phyloP scores from a whole-genome alignment of 1,284 basidiomycete species.

The Papiliotrema nemorosa region DNA sequence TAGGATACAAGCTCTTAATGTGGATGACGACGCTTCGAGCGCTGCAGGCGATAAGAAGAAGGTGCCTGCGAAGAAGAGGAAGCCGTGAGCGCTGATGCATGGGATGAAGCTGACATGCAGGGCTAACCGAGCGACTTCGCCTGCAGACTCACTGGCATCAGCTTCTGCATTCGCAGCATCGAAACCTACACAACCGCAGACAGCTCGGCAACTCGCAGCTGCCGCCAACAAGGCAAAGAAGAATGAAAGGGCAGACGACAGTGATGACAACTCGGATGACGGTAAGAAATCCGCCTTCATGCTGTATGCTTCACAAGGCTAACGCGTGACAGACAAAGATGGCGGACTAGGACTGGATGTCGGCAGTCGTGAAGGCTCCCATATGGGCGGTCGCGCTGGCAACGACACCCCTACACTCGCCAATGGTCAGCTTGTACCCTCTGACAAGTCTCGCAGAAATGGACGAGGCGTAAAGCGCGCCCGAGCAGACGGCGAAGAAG shows the following conservation, averaged over 20 bases:
- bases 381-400: slow-evolving; percentile 5
- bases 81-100: slow-evolving; percentile 20
- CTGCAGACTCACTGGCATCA: slow-evolving; percentile 43
- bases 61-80: slow-evolving; percentile 37
- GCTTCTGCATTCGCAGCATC: slow-evolving; percentile 28
- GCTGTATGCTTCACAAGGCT: slow-evolving; percentile 12
- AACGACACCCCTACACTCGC: slow-evolving; percentile 16
- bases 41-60: slow-evolving; percentile 37
- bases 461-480: slow-evolving; percentile 24
- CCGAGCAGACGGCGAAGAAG: slow-evolving; percentile 29
- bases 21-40: slow-evolving; percentile 45
- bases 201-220: slow-evolving; percentile 44
- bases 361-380: slow-evolving; percentile 18
- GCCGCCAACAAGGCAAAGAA: slow-evolving; percentile 38
- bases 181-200: slow-evolving; percentile 37
- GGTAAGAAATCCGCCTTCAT: slow-evolving; percentile 21
- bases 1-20: slow-evolving; percentile 29
- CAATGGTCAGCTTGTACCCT: neutral
- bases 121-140: slow-evolving; percentile 35
- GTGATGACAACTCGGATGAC: slow-evolving; percentile 35
- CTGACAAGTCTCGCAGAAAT: slow-evolving; percentile 11
- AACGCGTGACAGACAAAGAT: slow-evolving; percentile 3
- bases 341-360: slow-evolving; percentile 21
- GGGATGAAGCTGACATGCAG: slow-evolving; percentile 9
- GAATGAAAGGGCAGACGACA: slow-evolving; percentile 29